These are phyloP conservation scores for Paxillus involutus DNA, from an alignment of 768 basidiomycete genomes.

Conservation along the genomic window DNA sequence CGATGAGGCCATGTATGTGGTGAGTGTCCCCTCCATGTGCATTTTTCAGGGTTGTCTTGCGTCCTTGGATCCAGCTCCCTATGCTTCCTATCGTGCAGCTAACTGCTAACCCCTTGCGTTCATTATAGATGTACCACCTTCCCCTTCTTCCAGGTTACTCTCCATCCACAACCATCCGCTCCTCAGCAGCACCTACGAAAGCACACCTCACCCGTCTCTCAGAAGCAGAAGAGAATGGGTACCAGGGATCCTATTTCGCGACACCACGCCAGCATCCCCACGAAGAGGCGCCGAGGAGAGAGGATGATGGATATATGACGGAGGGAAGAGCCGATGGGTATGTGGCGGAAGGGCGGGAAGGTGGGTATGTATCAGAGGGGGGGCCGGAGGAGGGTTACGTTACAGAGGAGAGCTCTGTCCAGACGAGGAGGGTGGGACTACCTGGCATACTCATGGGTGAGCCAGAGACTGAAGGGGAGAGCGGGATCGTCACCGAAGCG, in stretches of 20 bases:
- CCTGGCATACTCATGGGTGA: neutral
- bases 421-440: conserved; percentile 6
- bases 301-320: conserved; percentile 24
- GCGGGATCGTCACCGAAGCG: neutral
- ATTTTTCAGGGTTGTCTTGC: neutral
- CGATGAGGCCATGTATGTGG: conserved; percentile 92
- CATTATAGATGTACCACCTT: conserved; percentile 79
- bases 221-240: conserved; percentile 88
- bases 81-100: neutral
- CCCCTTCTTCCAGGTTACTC: conserved; percentile 92
- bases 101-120: neutral
- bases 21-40: conserved; percentile 39
- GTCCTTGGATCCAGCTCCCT: neutral
- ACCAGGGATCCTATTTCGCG: conserved; percentile 82
- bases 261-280: conserved; percentile 14
- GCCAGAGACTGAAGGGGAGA: conserved; percentile 10
- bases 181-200: conserved; percentile 62
- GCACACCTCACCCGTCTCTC: conserved; percentile 70
- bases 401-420: conserved; percentile 30
- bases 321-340: conserved; percentile 51
- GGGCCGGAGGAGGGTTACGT: conserved; percentile 60
- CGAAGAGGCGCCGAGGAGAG: conserved; percentile 14
- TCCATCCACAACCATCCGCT: conserved; percentile 81
- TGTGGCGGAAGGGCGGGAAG: conserved; percentile 36
- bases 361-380: neutral